Percentiles rank a stretch among this genome's conserved stretches.
phyloP scores from a whole-genome alignment of 1,284 basidiomycete species.

The Cryptococcus sp. region DNA sequence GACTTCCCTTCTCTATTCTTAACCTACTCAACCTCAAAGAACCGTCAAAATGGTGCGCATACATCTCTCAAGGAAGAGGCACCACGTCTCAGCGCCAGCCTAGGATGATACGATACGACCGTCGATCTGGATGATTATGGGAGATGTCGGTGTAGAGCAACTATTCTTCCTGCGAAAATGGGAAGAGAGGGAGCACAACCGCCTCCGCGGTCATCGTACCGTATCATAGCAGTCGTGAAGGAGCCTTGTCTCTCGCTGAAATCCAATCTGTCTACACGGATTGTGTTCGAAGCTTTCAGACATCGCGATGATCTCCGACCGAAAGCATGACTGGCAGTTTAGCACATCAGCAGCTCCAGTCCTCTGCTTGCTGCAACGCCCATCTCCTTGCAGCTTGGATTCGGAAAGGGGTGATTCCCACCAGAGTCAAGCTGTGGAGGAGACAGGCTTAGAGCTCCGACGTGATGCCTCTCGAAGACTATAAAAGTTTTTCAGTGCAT shows the following conservation, averaged over 20 bases:
- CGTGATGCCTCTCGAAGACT: conserved; percentile 34
- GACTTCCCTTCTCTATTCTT: conserved; percentile 14
- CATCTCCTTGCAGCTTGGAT: not conserved
- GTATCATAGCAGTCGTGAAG: conserved; percentile 1
- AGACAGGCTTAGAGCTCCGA: conserved; percentile 32
- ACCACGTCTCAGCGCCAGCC: conserved; percentile 12
- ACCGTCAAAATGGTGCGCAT: conserved; percentile 39
- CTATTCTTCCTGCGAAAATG: too few relatives aligned
- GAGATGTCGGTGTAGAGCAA: not conserved
- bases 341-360: not conserved
- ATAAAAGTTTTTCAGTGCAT: conserved; percentile 17
- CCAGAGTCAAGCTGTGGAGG: not conserved
- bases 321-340: not conserved
- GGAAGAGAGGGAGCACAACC: not conserved
- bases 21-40: conserved; percentile 13
- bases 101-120: not conserved
- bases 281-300: not conserved
- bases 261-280: conserved; percentile 5
- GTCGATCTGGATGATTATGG: conserved; percentile 1
- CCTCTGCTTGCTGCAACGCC: conserved; percentile 11
- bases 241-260: conserved; percentile 1
- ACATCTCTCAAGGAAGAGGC: conserved; percentile 6
- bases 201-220: conserved; percentile 1
- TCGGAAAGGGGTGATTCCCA: conserved; percentile 19
- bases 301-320: conserved; percentile 4